Evolutionary conservation across 306 rosid genomes (phyloP).

Genomic region (Hylodesmum podocarpum): DNA sequence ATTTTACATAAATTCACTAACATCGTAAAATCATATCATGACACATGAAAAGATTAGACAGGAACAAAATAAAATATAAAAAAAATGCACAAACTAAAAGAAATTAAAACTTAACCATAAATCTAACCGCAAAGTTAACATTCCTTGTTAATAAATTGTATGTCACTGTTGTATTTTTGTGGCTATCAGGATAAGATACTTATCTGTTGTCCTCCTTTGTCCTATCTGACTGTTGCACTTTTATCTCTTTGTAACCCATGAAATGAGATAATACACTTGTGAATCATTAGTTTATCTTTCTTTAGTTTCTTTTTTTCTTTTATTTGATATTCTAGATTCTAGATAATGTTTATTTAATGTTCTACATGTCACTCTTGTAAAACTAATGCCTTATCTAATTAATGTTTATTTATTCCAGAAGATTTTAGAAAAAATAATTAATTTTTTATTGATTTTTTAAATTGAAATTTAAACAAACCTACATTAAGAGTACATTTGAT

Average conservation of each 20-base stretch:
- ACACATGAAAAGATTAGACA: too few relatives aligned
- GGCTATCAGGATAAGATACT: neutral
- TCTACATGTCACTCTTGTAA: too few relatives aligned
- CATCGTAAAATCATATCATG: too few relatives aligned
- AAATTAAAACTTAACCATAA: too few relatives aligned
- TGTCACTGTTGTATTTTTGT: neutral
- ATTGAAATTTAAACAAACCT: neutral
- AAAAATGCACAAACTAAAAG: too few relatives aligned
- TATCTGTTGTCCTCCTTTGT: neutral
- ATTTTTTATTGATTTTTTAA: neutral
- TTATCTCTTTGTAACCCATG: neutral
- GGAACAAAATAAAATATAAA: too few relatives aligned
- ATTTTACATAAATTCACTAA: too few relatives aligned
- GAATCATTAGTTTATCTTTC: neutral
- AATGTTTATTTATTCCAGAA: neutral
- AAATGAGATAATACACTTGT: neutral
- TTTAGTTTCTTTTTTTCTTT: neutral
- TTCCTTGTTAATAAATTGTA: neutral
- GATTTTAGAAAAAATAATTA: neutral
- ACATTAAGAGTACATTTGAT: neutral
- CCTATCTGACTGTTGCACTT: neutral
- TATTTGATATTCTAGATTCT: neutral
- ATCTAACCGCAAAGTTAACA: neutral
- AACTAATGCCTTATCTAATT: neutral
- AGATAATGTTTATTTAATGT: too few relatives aligned